Conservation (phyloP, 2,329 filamentous ascomycete genomes). For the Aspergillus tubingensis region DNA sequence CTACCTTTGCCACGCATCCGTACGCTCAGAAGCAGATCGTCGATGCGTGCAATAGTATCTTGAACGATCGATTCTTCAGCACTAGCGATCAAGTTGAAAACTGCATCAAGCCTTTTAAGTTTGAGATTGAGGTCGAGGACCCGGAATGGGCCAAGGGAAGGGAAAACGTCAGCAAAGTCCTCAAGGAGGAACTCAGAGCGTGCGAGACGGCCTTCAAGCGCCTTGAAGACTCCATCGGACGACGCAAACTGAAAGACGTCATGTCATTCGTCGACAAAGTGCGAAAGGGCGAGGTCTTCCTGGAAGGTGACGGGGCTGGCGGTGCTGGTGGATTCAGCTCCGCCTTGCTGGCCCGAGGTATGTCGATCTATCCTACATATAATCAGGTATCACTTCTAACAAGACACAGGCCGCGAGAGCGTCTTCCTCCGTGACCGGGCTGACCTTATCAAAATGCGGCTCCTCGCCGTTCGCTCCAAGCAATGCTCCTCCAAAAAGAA, state of each 20-base stretch:
- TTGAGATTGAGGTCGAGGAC: constrained; percentile 92
- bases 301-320: constrained; percentile 79
- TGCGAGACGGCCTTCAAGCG: constrained; percentile 76
- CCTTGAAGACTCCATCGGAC: constrained; percentile 76
- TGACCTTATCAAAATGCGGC: constrained; percentile 85
- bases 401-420: constrained; percentile 74
- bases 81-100: constrained; percentile 98
- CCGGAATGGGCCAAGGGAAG: constrained; percentile 83
- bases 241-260: constrained; percentile 84
- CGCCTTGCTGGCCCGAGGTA: constrained; percentile 79
- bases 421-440: constrained; percentile 91
- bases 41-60: constrained; percentile 83
- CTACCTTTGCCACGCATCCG: constrained; percentile 85
- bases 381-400: not conserved
- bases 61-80: constrained; percentile 94
- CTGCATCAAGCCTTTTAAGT: constrained; percentile 98
- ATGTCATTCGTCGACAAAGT: constrained; percentile 89
- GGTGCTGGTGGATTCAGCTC: constrained; percentile 94
- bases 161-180: constrained; percentile 74
- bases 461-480: constrained; percentile 83
- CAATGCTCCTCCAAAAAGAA: constrained; percentile 82
- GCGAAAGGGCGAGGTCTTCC: constrained; percentile 76
- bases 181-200: constrained; percentile 85
- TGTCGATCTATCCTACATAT: constrained; percentile 24
- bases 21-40: constrained; percentile 91